Evolutionary conservation across 1,284 basidiomycete species (phyloP).

Genomic region (Trichosporon inkin): DNA sequence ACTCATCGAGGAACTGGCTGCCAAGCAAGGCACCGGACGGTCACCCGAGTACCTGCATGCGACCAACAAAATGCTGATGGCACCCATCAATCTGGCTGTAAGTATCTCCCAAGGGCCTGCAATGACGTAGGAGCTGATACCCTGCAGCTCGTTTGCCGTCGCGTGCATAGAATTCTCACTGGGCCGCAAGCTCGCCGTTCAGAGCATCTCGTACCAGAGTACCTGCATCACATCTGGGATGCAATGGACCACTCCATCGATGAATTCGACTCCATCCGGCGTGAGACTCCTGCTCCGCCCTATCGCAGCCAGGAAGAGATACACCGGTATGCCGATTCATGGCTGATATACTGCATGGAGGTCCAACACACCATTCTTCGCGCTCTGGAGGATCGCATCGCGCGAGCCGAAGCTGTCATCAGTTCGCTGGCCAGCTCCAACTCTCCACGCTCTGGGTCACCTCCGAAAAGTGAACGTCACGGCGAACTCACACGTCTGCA

Average conservation of each 20-base stretch:
- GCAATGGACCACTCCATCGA: conserved; percentile 74
- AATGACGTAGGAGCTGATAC: neutral
- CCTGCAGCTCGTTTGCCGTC: conserved; percentile 60
- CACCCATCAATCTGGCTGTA: conserved; percentile 63
- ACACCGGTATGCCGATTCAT: conserved; percentile 70
- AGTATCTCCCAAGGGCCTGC: conserved; percentile 10
- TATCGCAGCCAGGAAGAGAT: conserved; percentile 59
- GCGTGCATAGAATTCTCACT: conserved; percentile 68
- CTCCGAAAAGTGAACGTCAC: neutral
- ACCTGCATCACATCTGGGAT: conserved; percentile 69
- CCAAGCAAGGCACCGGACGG: conserved; percentile 11
- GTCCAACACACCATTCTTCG: conserved; percentile 47
- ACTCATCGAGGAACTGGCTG: conserved; percentile 8
- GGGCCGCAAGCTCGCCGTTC: conserved; percentile 63
- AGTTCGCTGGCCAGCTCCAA: neutral
- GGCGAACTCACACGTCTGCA: conserved; percentile 31
- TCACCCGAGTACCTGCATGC: conserved; percentile 34
- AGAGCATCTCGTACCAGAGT: conserved; percentile 59
- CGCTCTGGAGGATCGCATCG: conserved; percentile 41
- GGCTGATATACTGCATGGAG: conserved; percentile 56
- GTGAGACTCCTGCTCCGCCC: conserved; percentile 38
- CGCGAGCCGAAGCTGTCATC: conserved; percentile 9
- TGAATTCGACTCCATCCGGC: conserved; percentile 65
- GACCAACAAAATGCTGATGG: conserved; percentile 53
- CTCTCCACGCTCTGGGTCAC: conserved; percentile 12